Base-by-base conservation (phyloP, 169 alveolate species). In the Besnoitia besnoiti region DNA sequence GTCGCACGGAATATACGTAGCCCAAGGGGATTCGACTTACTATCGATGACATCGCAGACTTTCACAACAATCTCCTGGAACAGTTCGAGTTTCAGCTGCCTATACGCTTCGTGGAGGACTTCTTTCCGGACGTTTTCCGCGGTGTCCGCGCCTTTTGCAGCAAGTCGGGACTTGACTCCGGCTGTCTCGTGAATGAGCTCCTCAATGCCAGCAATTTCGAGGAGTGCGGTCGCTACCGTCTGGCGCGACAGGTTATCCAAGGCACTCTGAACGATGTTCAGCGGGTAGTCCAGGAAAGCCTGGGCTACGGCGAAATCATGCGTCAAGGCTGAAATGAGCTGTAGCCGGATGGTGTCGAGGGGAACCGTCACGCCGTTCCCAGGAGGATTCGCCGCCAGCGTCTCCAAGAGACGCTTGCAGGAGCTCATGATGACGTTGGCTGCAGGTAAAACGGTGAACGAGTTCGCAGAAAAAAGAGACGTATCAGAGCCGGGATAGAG, bases 31-130 rank as follows among this genome's bases (percentile, higher is more conserved):
- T 1, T 21, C 2, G 59, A 77, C 87, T 77, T 37, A 77, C 87
- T 8, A 39, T 77, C 87, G 16, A 42, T 77, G 14, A 77, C 19
- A 8, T 77, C 59, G 30, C 87, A 77, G 59, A 77, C 87, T 77
- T 40, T 77, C 0, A 10, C 59, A 55, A 77, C 40, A 10, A 77
- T 37, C 30, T 37, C 87, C 40, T 77, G 87, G 37, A 77, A 77
- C 33, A 44, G 44, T 24, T 77, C 55, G 35, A 77, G 4, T 27
- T 24, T 37, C 59, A 77, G 87, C 47, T 77, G 44, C 37, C 87
- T 37, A 55, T 30, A 77, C 59, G 59, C 7, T 77, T 77, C 87
- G 4, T 10, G 59, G 59, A 77, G 33, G 24, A 42, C 30, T 39
- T 44, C 40, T 77, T 77, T 42, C 40, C 59, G 10, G 87, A 77